Evolutionary conservation across 1,139 yeast species (phyloP).

Genomic region (Yamadazyma mexicana): DNA sequence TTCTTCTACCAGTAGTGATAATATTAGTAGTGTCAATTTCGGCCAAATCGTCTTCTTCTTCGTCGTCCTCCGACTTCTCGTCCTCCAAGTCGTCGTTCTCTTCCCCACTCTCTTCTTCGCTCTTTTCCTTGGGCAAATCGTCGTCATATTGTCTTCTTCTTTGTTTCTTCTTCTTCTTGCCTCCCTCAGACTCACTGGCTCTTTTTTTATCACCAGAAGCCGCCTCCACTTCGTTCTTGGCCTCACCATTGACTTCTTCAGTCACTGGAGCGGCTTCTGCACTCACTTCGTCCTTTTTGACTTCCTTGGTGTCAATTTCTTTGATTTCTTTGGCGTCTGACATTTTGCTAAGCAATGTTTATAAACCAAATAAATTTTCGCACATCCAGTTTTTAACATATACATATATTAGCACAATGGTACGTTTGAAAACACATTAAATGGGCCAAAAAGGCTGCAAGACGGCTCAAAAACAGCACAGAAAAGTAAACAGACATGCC

Average conservation of each 20-base stretch:
- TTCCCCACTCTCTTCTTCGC: slow-evolving; percentile 58
- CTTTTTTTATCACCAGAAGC: slow-evolving; percentile 18
- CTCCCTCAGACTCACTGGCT: slow-evolving; percentile 16
- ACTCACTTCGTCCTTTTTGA: no score
- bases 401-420: slow-evolving; percentile 6
- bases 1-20: slow-evolving; percentile 82
- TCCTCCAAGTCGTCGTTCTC: slow-evolving; percentile 48
- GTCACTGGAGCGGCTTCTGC: slow-evolving; percentile 7
- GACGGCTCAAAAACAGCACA: no score
- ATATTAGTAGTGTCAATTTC: slow-evolving; percentile 87
- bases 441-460: no score
- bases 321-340: slow-evolving; percentile 8
- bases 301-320: no score
- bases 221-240: slow-evolving; percentile 9
- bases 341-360: slow-evolving; percentile 4
- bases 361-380: slow-evolving; percentile 3
- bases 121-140: slow-evolving; percentile 41
- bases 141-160: slow-evolving; percentile 52
- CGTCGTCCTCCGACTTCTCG: slow-evolving; percentile 55
- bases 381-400: slow-evolving; percentile 1
- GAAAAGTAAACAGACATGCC: no score
- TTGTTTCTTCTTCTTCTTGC: slow-evolving; percentile 42
- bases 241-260: neutral
- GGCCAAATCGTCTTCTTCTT: slow-evolving; percentile 76
- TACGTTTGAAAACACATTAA: slow-evolving; percentile 2